Conservation (phyloP, 371 early-diverging fungal genomes). For the Mortierella sp. region DNA sequence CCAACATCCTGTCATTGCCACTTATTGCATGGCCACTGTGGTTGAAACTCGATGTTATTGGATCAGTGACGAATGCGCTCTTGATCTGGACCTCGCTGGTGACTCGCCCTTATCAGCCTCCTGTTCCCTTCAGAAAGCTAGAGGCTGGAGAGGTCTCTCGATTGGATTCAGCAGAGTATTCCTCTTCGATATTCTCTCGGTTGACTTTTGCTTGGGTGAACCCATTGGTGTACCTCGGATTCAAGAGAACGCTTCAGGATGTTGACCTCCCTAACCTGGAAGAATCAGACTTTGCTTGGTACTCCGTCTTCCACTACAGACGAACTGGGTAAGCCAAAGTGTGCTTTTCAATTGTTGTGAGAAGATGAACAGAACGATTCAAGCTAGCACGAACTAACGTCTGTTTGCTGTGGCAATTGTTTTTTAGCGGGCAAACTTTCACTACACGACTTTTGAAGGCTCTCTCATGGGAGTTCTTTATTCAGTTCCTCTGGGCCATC, state of each 20-base stretch:
- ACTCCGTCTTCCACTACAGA: slow-evolving; percentile 9
- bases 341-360: not conserved
- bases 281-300: slow-evolving; percentile 27
- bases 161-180: slow-evolving; percentile 58
- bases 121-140: slow-evolving; percentile 6
- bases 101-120: slow-evolving; percentile 29
- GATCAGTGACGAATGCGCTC: slow-evolving; percentile 10
- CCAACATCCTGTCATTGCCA: slow-evolving; percentile 13
- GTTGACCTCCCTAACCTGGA: slow-evolving; percentile 60
- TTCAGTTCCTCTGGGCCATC: slow-evolving; percentile 59
- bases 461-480: slow-evolving; percentile 51
- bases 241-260: slow-evolving; percentile 60
- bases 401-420: not conserved
- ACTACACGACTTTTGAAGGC: slow-evolving; percentile 44
- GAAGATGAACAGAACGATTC: no score
- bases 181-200: slow-evolving; percentile 61
- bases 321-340: slow-evolving; percentile 17
- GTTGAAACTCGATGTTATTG: slow-evolving; percentile 21
- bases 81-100: slow-evolving; percentile 30
- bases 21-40: slow-evolving; percentile 26
- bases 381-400: no score
- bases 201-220: slow-evolving; percentile 66
- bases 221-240: slow-evolving; percentile 64
- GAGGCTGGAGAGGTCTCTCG: slow-evolving; percentile 36
- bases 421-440: slow-evolving; percentile 21